Base-by-base conservation (phyloP, 768 basidiomycete species). In the Hericium coralloides region DNA sequence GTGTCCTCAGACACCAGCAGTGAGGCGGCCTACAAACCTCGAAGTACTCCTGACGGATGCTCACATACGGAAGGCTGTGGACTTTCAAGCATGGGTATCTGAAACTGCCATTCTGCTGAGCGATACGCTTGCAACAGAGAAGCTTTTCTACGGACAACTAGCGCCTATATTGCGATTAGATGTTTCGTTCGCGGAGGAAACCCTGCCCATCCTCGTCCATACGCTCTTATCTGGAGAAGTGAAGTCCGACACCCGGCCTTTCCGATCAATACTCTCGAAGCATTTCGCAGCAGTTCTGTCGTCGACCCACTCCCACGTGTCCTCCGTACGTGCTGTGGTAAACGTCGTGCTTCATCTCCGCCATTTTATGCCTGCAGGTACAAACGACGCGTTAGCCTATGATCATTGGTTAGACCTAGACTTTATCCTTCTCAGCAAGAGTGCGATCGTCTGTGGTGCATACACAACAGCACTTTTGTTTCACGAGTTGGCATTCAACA, bases 391-490 rank as follows among this genome's bases (percentile, higher is more conserved):
- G 20, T 64, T 77, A n/a, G 77, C 79, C 2, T 80, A 87, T 62
- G 83, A 92, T 67, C 79, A 78, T 58, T 98, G 97, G 97, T 76
- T 99, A 12, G 73, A 79, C 38, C 64, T 98, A 45, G 84, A 95
- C 60, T 91, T 79, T 64, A 66, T 79, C 1, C 71, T 92, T 5
- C 77, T 98, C 22, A 84, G 87, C 10, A 74, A 74, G 59, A 86
- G 82, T 38, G 89, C 95, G 3, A 82, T 91, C 55, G 67, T 73
- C 38, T 93, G 86, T 57, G 89, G 89, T 0, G 84, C 90, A 8
- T 97, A 90, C 67, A 92, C 92, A 4, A 95, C 95, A 0, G 89
- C 92, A 0, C 75, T 98, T 22, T 76, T 98, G 25, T 95, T 95
- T 67, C 74, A 97, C 37, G 95, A 98, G 65, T 76, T 95, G 12